Evolutionary conservation across 257 asterid genomes (phyloP), one percentile per base, ranked within the genome.

Genomic region (Nicotiana undulata): DNA sequence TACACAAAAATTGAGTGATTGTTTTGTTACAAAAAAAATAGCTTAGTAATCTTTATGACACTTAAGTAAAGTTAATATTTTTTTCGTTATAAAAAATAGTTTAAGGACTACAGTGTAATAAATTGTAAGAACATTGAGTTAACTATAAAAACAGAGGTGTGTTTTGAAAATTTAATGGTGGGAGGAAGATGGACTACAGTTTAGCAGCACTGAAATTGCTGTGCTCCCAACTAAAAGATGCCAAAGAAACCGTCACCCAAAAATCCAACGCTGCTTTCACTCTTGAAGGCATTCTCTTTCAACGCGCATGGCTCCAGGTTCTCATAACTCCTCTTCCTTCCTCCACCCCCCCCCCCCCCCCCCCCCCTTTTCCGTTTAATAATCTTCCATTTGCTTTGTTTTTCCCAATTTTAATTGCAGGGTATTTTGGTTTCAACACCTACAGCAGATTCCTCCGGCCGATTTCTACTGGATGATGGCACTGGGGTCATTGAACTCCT

Each of bases 261-360:
- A 68, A 28, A 76, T 82, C 91, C 60, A 88, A 83, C 75, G 61
- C 84, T 24, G 83, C 94, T 80, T 91, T 75, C 89, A 83, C 88
- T 80, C 91, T 95, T 74, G 91, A 93, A 75, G 89, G 92, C 81
- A 88, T 95, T 85, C 97, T 92, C 82, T 95, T 93, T 90, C 99
- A 95, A 83, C 98, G 99, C 83, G 96, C 91, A 46, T 95, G 98
- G 98, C 63, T 95, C 55, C 99, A 95, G 96, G 99, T 92, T 37
- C 49, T 40, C 49, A 40, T 40, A 40, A 9, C 49, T 40, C 10
- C 28, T 1, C 13, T 70, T 11, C 52, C n/a, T 10, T 18, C 26
- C 52, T 68, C 79, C 72, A 18, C 29, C 37, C n/a, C 9, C 44
- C 52, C 29, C 26, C 56, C 12, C 72, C 24, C 29, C 37, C n/a